Percentiles rank a stretch among this genome's conserved stretches.
Evolutionary conservation across 768 basidiomycete species (phyloP).

Genomic region (Tricholoma terreum): DNA sequence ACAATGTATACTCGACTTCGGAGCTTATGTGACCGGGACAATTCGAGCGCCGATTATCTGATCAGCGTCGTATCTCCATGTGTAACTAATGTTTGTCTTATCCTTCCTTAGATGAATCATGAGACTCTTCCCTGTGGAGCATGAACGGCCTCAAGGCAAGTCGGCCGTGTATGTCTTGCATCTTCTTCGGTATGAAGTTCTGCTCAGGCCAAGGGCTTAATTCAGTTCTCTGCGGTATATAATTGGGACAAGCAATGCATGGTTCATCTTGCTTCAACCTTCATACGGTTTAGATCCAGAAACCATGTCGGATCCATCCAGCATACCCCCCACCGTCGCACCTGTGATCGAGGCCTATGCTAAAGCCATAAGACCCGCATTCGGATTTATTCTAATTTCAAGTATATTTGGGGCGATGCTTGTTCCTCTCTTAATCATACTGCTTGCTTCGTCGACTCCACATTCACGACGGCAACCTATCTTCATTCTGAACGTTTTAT

Average conservation of each 20-base stretch:
- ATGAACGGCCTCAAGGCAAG: too few relatives aligned
- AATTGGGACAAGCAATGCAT: not conserved
- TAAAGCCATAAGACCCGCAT: not conserved
- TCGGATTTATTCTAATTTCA: not conserved
- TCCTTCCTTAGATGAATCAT: too few relatives aligned
- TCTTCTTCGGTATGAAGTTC: too few relatives aligned
- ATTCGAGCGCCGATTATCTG: too few relatives aligned
- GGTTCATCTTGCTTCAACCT: not conserved
- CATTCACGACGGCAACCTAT: constrained; percentile 16
- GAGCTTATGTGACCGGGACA: too few relatives aligned
- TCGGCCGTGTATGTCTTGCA: too few relatives aligned
- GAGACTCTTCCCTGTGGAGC: too few relatives aligned
- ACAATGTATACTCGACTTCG: too few relatives aligned
- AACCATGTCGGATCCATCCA: not conserved
- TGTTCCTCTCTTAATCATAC: constrained; percentile 20
- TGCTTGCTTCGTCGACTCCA: constrained; percentile 23
- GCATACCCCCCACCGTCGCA: not conserved
- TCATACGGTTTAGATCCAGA: too few relatives aligned
- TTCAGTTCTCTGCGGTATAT: not conserved
- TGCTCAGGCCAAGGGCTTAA: too few relatives aligned
- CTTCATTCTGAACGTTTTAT: constrained; percentile 23
- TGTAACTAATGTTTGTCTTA: too few relatives aligned
- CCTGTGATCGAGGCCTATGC: not conserved
- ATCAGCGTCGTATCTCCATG: too few relatives aligned
- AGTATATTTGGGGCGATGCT: constrained; percentile 9